Conservation (phyloP, 352 stramenopile species). For the Phytophthora idaei region DNA sequence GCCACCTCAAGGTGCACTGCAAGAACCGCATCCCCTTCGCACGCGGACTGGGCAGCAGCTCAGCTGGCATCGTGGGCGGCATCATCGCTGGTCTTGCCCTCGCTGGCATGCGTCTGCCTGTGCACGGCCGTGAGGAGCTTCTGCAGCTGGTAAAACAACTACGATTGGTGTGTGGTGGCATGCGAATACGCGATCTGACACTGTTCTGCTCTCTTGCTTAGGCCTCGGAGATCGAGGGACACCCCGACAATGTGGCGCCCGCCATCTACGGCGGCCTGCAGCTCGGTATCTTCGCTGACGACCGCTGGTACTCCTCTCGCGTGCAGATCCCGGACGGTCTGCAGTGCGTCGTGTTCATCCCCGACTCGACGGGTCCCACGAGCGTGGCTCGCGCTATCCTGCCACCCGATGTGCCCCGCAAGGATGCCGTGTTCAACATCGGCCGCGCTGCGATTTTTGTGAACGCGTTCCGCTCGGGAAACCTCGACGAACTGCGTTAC, state of each 20-base stretch:
- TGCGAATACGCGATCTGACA: conserved; percentile 6
- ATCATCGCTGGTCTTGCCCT: conserved; percentile 99
- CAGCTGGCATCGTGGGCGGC: conserved; percentile 98
- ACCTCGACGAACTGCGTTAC: conserved; percentile 96
- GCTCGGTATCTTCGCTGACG: conserved; percentile 93
- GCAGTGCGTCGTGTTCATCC: conserved; percentile 99
- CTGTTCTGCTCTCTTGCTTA: conserved; percentile 13
- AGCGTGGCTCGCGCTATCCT: conserved; percentile 94
- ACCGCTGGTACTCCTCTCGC: conserved; percentile 97
- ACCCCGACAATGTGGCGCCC: conserved; percentile 99
- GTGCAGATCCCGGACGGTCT: conserved; percentile 95
- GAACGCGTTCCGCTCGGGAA: conserved; percentile 95
- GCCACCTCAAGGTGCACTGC: conserved; percentile 95
- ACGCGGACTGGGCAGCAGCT: conserved; percentile 96
- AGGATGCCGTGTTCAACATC: conserved; percentile 98
- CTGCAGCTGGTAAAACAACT: conserved; percentile 89
- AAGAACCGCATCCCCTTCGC: conserved; percentile 98
- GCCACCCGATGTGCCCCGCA: conserved; percentile 81
- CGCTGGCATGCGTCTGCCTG: conserved; percentile 92
- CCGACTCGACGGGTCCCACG: conserved; percentile 96
- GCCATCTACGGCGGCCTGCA: conserved; percentile 99
- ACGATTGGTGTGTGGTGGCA: neutral
- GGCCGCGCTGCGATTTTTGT: conserved; percentile 97
- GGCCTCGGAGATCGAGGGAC: conserved; percentile 97
- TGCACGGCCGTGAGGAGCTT: conserved; percentile 92